Base-by-base conservation (phyloP, 257 asterid genomes). In the Solanum stenotomum region DNA sequence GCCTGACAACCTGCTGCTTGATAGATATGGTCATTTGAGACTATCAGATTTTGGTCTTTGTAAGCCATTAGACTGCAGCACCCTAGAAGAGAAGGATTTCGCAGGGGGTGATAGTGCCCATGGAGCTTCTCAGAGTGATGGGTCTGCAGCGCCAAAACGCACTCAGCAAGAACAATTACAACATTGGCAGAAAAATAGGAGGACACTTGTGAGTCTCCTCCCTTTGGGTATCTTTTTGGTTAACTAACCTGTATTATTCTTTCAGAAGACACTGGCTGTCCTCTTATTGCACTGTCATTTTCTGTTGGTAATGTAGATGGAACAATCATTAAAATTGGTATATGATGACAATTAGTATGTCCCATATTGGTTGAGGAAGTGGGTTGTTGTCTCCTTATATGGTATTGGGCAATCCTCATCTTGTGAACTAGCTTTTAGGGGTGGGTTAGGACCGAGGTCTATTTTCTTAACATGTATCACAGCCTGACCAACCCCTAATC, bases 131-230 rank as follows among this genome's bases (percentile, higher is more conserved):
- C 91, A 68, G 90, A 89, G 87, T 52, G 95, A 90, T 90, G 97
- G 93, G 31, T 89, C 93, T 44, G 85, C 95, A 67, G 96, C 91
- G 72, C 96, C 98, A 68, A 95, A 93, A 91, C 95, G 98, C 74
- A 94, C 98, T 68, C 99, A 97, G 87, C 98, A 97, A 91, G 99
- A 97, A 91, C 96, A 95, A 87, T 91, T 97, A 91, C 98, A 97
- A 89, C 98, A 97, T 90, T 97, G 99, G 99, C 99, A 97, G 93
- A 95, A 95, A 92, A 97, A 97, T 89, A 91, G 98, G 92, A 95
- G 99, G 92, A 97, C 91, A 91, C 99, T 97, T 52, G 99, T 97
- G 91, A 94, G 98, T 92, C 85, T 79, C 86, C 42, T 85, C 61
- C 82, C 49, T 71, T 79, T 63, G 85, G 74, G 49, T 35, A 61